Conservation (phyloP, 2,329 filamentous ascomycete genomes). For the Nigrograna mackinnonii region DNA sequence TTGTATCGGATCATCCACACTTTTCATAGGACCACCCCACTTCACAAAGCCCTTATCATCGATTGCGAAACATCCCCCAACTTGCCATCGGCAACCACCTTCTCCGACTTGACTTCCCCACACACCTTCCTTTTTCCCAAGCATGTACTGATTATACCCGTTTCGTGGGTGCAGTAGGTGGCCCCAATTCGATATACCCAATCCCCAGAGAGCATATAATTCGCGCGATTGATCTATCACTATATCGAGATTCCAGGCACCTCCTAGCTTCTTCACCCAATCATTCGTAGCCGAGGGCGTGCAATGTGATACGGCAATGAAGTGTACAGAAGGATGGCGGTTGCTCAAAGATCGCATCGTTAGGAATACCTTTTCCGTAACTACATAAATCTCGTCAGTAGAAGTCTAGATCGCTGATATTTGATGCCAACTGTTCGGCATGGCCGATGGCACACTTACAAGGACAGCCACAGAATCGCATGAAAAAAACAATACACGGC, state of each 20-base stretch:
- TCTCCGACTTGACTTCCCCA: conserved; percentile 40
- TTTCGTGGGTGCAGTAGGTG: conserved; percentile 39
- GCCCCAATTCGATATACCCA: conserved; percentile 49
- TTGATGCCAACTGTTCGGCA: no score
- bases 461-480: conserved; percentile 39
- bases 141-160: conserved; percentile 37
- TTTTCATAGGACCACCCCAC: conserved; percentile 39
- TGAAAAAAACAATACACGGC: conserved; percentile 33
- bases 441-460: no score
- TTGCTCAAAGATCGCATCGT: conserved; percentile 59
- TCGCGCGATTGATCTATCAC: conserved; percentile 61
- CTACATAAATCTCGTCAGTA: conserved; percentile 14
- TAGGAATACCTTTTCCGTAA: conserved; percentile 56
- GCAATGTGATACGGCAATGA: conserved; percentile 64
- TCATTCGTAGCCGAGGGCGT: conserved; percentile 59
- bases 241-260: conserved; percentile 60
- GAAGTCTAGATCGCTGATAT: neutral
- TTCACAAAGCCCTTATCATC: conserved; percentile 35
- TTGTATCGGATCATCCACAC: conserved; percentile 33
- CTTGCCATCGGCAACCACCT: conserved; percentile 39
- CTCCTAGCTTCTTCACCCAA: conserved; percentile 62
- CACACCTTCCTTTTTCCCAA: conserved; percentile 37
- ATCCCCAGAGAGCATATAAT: conserved; percentile 63
- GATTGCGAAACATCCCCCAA: conserved; percentile 36
- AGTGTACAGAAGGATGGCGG: conserved; percentile 55